Percentiles rank a stretch among this genome's conserved stretches.
phyloP scores from a whole-genome alignment of 2,329 filamentous ascomycete species.

The Talaromyces sp. region DNA sequence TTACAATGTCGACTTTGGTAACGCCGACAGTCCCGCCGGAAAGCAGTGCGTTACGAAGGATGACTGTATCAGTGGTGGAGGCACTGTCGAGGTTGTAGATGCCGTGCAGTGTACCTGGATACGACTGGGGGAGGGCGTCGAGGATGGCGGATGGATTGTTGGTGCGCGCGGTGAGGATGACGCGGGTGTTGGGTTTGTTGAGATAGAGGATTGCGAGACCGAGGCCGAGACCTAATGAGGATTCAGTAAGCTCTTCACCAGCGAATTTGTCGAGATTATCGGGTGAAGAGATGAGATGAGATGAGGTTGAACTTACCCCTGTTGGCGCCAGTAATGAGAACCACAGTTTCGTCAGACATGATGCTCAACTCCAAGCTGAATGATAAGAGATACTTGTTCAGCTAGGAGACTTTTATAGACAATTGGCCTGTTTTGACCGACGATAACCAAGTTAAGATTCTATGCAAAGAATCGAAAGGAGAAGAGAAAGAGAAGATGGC shows the following conservation, averaged over 20 bases:
- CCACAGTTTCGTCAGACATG: conserved; percentile 16
- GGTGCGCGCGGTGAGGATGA: conserved; percentile 16
- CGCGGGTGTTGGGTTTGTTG: conserved; percentile 13
- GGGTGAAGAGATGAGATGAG: background rate
- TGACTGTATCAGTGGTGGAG: conserved; percentile 11
- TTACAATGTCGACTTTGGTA: conserved; percentile 17
- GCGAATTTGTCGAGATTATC: background rate
- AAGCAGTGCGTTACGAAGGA: conserved; percentile 5
- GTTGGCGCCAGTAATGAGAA: conserved; percentile 16
- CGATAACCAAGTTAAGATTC: background rate
- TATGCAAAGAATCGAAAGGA: background rate
- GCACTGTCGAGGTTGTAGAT: conserved; percentile 18
- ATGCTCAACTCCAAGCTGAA: background rate
- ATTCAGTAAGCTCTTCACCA: background rate
- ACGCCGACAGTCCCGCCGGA: no score
- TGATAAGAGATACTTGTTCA: background rate
- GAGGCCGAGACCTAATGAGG: conserved; percentile 9
- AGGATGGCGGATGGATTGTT: background rate
- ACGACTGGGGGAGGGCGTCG: background rate
- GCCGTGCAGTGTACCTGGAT: conserved; percentile 6
- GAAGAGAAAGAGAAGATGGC: background rate
- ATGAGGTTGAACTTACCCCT: conserved; percentile 8
- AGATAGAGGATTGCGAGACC: conserved; percentile 16
- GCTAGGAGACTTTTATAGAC: background rate
- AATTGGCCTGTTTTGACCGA: background rate